A percentile compares a stretch with the other conserved stretches of the same genome.
Evolutionary conservation across 768 basidiomycete genomes (phyloP).

Genomic region (Boletus reticuloceps): DNA sequence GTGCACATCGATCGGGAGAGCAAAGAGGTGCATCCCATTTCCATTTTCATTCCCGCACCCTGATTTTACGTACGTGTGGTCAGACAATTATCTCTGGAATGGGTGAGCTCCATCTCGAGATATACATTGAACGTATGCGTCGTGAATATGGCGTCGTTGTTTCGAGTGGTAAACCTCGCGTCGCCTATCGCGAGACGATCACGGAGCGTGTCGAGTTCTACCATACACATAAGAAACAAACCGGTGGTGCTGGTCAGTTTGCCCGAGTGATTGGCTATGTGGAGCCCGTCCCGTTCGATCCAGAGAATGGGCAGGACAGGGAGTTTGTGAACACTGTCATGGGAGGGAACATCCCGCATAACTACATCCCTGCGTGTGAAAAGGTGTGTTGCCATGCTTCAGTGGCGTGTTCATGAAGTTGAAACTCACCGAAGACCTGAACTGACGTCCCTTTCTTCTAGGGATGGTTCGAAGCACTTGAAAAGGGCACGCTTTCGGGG

Average conservation of each 20-base stretch:
- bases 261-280: conserved; percentile 89
- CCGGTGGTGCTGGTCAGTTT: conserved; percentile 95
- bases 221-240: conserved; percentile 98
- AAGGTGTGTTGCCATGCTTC: conserved; percentile 52
- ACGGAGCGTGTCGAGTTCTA: conserved; percentile 77
- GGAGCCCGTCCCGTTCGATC: conserved; percentile 78
- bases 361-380: conserved; percentile 92
- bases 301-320: conserved; percentile 77
- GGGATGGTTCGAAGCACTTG: conserved; percentile 94
- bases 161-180: conserved; percentile 91
- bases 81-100: conserved; percentile 99
- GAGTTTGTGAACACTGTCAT: conserved; percentile 87
- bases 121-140: conserved; percentile 98
- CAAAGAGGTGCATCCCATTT: conserved; percentile 66
- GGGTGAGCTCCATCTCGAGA: conserved; percentile 98
- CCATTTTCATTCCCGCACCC: not conserved
- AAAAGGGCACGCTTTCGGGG: conserved; percentile 87
- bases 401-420: not conserved
- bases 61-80: not conserved
- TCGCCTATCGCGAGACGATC: conserved; percentile 95
- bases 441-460: conserved; percentile 30
- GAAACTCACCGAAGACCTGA: too few relatives aligned
- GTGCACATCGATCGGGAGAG: conserved; percentile 94
- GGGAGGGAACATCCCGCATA: conserved; percentile 88
- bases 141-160: conserved; percentile 96